These are phyloP conservation scores for Vitis vinifera DNA, from an alignment of 164 flowering plant species.

Conservation along the genomic window DNA sequence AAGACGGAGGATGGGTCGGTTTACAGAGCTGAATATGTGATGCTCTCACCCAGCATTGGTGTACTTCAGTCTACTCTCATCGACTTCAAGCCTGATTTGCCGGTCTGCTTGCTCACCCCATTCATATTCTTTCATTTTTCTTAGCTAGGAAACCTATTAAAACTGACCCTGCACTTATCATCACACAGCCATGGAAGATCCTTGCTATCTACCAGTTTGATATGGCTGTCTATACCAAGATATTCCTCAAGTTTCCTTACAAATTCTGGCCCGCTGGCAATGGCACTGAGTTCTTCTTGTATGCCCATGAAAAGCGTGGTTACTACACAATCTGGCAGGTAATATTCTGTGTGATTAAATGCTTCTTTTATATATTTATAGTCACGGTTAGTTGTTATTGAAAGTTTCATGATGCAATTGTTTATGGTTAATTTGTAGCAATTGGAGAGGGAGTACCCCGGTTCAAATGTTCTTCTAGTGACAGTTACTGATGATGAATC, in stretches of 20 bases:
- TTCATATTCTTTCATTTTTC: conserved; percentile 55
- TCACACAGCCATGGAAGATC: conserved; percentile 77
- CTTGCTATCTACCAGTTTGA: conserved; percentile 76
- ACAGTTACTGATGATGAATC: conserved; percentile 92
- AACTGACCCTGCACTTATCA: not conserved
- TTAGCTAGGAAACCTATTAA: not conserved
- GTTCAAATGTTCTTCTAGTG: conserved; percentile 86
- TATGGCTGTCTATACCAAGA: conserved; percentile 91
- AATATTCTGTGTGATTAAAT: conserved; percentile 12
- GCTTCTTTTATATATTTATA: not conserved
- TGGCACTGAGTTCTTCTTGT: conserved; percentile 83
- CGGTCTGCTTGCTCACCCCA: too few species aligned
- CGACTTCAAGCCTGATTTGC: conserved; percentile 41
- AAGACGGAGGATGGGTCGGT: conserved; percentile 78
- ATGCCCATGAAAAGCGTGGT: conserved; percentile 90
- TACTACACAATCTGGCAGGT: conserved; percentile 99
- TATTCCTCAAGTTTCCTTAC: conserved; percentile 81
- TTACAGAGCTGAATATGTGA: conserved; percentile 72
- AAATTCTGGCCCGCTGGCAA: conserved; percentile 90
- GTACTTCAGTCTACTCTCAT: conserved; percentile 89
- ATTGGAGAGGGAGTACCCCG: conserved; percentile 96
- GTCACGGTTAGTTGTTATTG: conserved; percentile 8
- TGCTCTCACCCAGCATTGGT: conserved; percentile 87
- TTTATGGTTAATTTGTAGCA: conserved; percentile 56
- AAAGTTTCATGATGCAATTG: too few species aligned